Conservation (phyloP, 305 asterid genomes). For the Withania somnifera region DNA sequence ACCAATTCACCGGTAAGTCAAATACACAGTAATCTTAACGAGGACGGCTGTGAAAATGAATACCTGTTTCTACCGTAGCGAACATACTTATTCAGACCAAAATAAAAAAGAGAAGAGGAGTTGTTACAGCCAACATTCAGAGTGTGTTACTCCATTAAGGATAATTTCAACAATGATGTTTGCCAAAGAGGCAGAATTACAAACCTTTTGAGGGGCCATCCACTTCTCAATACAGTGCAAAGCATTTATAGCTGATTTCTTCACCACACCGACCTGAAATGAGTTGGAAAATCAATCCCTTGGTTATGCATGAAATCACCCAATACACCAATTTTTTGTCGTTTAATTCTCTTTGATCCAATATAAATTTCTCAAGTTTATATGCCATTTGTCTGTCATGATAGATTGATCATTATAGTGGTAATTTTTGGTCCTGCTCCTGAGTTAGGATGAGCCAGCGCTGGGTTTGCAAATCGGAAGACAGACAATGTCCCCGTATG, state of each 20-base stretch:
- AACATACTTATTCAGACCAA: background rate
- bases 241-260: slow-evolving; percentile 49
- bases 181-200: background rate
- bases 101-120: background rate
- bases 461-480: background rate
- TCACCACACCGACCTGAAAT: slow-evolving; percentile 64
- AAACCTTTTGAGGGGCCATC: slow-evolving; percentile 76
- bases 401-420: background rate
- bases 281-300: background rate
- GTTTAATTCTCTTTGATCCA: background rate
- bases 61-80: background rate
- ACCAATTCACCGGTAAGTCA: background rate
- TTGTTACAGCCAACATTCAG: background rate
- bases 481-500: background rate
- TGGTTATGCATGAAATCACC: background rate
- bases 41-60: background rate
- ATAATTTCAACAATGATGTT: background rate
- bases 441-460: background rate
- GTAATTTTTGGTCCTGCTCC: background rate
- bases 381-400: background rate
- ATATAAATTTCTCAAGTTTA: background rate
- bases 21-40: background rate
- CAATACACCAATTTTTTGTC: background rate
- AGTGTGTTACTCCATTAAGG: background rate
- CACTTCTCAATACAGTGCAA: slow-evolving; percentile 46